Base-by-base conservation (phyloP, 2,329 filamentous ascomycete genomes). In the Aspergillus felis region DNA sequence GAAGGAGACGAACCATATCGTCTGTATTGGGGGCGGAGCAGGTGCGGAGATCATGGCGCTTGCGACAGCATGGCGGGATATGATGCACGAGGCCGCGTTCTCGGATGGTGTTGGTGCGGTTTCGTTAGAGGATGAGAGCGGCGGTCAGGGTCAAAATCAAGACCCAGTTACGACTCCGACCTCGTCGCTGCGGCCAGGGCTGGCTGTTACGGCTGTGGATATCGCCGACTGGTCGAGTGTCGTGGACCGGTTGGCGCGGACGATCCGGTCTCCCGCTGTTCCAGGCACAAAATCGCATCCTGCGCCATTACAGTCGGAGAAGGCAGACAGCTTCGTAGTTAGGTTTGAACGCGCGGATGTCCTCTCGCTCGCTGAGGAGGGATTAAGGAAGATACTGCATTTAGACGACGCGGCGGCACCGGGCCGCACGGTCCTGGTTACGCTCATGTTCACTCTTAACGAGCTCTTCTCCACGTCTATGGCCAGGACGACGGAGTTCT, bases 381-480 rank as follows among this genome's bases (percentile, higher is more conserved):
- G 73, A 2, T 61, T 84, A 1, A 64, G 76, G 38, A 78, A 60
- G 35, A 44, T 78, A 12, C 47, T 77, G 6, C 56, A 62, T 46
- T 60, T 57, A 41, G 28, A 52, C 8, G 17, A 29, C 14, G n/a
- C 56, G 17, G 27, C 46, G 4, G 4, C 49, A 8, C 4, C 51
- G 2, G 55, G 53, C 35, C 20, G 58, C 7, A 69, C 82, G 9
- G 64, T 81, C 3, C 75, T 97, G 0, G 79, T 96, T 14, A 96
- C 92, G 0, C 77, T 97, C 12, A 85, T 97, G 76, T 99, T 97
- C 79, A 97, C 93, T 0, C 83, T 97, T 50, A 97, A 97, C 73
- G 94, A 99, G 76, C 85, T 99, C 0, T 97, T 97, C 78, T 88
- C 90, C 0, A 80, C 84, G 0, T 91, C 87, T 1, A 84, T 92